Conservation (phyloP, 345 rosid genomes). For the Noccaea caerulescens region DNA sequence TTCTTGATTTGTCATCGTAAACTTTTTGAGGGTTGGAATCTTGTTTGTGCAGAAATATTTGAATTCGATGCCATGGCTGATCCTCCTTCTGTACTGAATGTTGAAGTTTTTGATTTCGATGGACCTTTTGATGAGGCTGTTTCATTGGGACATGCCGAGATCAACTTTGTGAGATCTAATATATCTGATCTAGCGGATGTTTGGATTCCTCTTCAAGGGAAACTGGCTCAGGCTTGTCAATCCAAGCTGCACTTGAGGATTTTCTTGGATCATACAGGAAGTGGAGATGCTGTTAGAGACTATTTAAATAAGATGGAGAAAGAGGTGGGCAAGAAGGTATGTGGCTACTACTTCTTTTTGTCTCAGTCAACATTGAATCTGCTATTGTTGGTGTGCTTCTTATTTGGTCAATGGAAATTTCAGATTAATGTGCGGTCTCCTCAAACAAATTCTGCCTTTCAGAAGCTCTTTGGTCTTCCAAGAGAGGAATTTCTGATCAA, state of each 20-base stretch:
- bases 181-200: constrained; percentile 88
- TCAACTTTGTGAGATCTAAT: constrained; percentile 85
- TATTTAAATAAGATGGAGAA: constrained; percentile 97
- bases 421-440: constrained; percentile 95
- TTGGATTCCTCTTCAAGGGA: constrained; percentile 89
- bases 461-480: constrained; percentile 94
- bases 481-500: constrained; percentile 96
- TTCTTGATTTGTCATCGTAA: constrained; percentile 11
- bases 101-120: constrained; percentile 92
- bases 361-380: constrained; percentile 16
- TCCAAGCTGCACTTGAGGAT: constrained; percentile 89
- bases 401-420: constrained; percentile 30
- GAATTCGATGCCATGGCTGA: constrained; percentile 98
- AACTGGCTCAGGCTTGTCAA: constrained; percentile 90
- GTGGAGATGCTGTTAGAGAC: constrained; percentile 79
- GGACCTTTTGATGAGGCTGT: constrained; percentile 93
- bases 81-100: constrained; percentile 90
- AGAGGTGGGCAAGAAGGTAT: constrained; percentile 97
- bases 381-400: constrained; percentile 24
- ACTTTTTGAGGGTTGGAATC: constrained; percentile 31
- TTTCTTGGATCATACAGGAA: constrained; percentile 87
- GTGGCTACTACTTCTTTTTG: constrained; percentile 21
- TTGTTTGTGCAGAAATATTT: constrained; percentile 80
- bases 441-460: constrained; percentile 94
- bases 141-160: constrained; percentile 80